Evolutionary conservation across 2,329 filamentous ascomycete species (phyloP), one percentile per base, ranked within the genome.

Genomic region (Fusarium sp.): DNA sequence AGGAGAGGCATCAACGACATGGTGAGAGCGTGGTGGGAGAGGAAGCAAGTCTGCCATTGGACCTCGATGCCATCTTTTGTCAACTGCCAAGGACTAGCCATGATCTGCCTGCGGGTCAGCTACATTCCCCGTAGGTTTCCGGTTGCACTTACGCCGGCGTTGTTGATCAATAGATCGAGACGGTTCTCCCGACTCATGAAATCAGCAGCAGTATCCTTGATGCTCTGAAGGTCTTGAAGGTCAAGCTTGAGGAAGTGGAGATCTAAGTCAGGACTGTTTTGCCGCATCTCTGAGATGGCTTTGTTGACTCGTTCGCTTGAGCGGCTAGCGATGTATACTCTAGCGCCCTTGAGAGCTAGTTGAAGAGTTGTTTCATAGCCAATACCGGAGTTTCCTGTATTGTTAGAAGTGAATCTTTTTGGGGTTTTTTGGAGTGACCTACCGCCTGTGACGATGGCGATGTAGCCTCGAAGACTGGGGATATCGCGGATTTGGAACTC

Each of bases 61-160:
- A 69, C 41, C 27, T 76, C 73, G 17, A 67, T 62, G 2, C 73
- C 73, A 15, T 76, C 74, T 17, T 61, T 56, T 4, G 73, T 70
- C 23, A 76, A 42, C 12, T 76, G 41, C 37, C 61, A 76, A 1
- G 72, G 74, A 20, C 57, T 62, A 3, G 56, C 67, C 73, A 76
- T 76, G 26, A 76, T 71, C 71, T 75, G 9, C 6, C 7, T 8
- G 80, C 0, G 71, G 7, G 80, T 61, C 17, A 70, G 60, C 10
- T 26, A 55, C 2, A 4, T 7, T 4, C 4, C 5, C 4, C 0
- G 0, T 30, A 3, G 2, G 1, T 3, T 1, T 13, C 6, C 10
- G 14, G 7, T 3, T 9, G 66, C 1, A 37, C 82, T 20, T 85
- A 72, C 69, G 6, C 73, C 73, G 3, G 73, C 73, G 27, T 76